phyloP scores from a whole-genome alignment of 106 monocot genomes.

The Agapanthus africanus region DNA sequence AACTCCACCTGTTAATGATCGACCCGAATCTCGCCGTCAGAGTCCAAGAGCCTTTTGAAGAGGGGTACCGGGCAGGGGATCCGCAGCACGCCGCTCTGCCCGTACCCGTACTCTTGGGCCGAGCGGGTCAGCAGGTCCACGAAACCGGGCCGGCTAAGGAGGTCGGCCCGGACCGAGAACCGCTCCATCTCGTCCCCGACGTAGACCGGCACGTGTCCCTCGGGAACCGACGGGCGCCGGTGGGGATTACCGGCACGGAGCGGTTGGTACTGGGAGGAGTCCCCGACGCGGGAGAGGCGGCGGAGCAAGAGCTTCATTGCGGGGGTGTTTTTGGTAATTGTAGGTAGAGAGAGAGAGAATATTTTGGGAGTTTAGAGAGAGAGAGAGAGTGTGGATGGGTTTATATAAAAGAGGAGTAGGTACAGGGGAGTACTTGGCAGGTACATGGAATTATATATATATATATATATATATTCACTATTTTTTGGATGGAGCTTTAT shows the following conservation, averaged over 20 bases:
- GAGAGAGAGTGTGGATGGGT: no score
- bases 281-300: slow-evolving; percentile 22
- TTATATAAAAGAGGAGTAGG: no score
- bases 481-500: no score
- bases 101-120: slow-evolving; percentile 69
- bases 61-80: slow-evolving; percentile 53
- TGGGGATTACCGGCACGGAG: background rate
- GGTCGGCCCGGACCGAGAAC: slow-evolving; percentile 46
- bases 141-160: slow-evolving; percentile 39
- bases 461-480: no score
- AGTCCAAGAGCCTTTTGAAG: slow-evolving; percentile 27
- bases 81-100: slow-evolving; percentile 47
- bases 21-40: slow-evolving; percentile 9
- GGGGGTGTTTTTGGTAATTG: no score
- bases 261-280: slow-evolving; percentile 14
- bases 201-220: slow-evolving; percentile 61
- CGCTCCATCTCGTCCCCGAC: slow-evolving; percentile 79
- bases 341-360: no score
- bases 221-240: background rate
- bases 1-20: no score
- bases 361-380: no score
- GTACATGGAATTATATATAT: no score
- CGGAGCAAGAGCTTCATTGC: slow-evolving; percentile 41
- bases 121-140: slow-evolving; percentile 41
- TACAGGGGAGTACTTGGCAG: no score